Percentiles rank a stretch among this genome's conserved stretches.
These are phyloP conservation scores for Bipolaris zeicola DNA, from an alignment of 2,329 filamentous ascomycete genomes.

Conservation along the genomic window DNA sequence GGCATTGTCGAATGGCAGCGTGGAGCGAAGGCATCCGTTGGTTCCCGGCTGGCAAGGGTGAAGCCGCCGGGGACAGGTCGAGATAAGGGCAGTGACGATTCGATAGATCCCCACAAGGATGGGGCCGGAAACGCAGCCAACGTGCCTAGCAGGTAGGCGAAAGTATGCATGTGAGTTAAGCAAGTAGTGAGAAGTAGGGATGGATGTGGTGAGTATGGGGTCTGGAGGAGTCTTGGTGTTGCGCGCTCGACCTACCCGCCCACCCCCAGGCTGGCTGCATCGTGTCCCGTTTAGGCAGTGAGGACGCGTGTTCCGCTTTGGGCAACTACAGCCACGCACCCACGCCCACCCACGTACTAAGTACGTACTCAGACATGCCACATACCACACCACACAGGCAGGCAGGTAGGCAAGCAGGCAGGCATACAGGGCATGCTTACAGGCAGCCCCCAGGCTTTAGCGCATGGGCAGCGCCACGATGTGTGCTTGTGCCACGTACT, in stretches of 20 bases:
- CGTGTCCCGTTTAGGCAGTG: not conserved
- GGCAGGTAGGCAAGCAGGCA: too few species aligned
- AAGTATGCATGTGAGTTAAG: too few species aligned
- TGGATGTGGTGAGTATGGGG: too few species aligned
- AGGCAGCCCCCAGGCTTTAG: too few species aligned
- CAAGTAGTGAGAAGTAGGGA: too few species aligned
- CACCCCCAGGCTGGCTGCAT: not conserved
- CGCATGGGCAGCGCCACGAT: constrained; percentile 5
- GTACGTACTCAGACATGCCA: too few species aligned
- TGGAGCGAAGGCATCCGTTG: constrained; percentile 6
- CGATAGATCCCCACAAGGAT: constrained; percentile 23
- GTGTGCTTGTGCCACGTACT: constrained; percentile 12
- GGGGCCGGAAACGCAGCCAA: not conserved
- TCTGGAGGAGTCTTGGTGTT: too few species aligned
- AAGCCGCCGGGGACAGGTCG: constrained; percentile 5
- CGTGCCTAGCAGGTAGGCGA: constrained; percentile 9
- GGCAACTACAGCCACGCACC: constrained; percentile 14
- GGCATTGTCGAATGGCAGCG: constrained; percentile 2
- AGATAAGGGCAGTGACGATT: constrained; percentile 17
- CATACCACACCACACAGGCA: too few species aligned
- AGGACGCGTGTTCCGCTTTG: constrained; percentile 19
- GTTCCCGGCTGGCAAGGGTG: constrained; percentile 14
- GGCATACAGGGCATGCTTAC: too few species aligned
- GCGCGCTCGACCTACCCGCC: not conserved
- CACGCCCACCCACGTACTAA: not conserved